Evolutionary conservation across 306 rosid genomes (phyloP).

Genomic region (Trifolium repens): DNA sequence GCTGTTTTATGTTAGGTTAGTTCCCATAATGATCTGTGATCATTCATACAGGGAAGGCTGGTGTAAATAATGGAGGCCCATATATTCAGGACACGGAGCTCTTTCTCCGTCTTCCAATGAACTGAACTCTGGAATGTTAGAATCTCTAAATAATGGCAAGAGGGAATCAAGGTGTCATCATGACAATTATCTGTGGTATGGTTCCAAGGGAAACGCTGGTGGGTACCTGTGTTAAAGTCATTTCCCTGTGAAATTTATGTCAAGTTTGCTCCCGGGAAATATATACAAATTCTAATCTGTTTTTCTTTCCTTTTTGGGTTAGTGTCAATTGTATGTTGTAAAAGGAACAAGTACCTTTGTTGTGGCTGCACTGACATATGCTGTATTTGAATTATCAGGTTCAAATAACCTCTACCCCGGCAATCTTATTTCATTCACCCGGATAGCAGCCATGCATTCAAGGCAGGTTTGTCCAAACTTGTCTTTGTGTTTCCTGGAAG

Average conservation of each 20-base stretch:
- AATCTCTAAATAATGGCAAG: slow-evolving; percentile 64
- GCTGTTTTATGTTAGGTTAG: slow-evolving; percentile 44
- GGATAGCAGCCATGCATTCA: slow-evolving; percentile 99
- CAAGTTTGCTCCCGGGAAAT: slow-evolving; percentile 24
- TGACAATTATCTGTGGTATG: slow-evolving; percentile 83
- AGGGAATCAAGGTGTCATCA: slow-evolving; percentile 61
- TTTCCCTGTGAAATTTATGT: slow-evolving; percentile 33
- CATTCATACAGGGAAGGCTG: too few relatives aligned
- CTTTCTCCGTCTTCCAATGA: slow-evolving; percentile 58
- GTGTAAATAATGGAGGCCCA: too few relatives aligned
- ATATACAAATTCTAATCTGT: background rate
- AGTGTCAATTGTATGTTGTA: slow-evolving; percentile 12
- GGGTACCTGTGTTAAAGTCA: slow-evolving; percentile 44
- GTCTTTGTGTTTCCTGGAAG: slow-evolving; percentile 48
- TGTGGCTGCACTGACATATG: slow-evolving; percentile 40
- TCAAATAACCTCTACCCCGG: slow-evolving; percentile 87
- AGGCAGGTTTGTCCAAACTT: slow-evolving; percentile 99
- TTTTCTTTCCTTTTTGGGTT: slow-evolving; percentile 31
- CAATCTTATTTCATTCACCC: slow-evolving; percentile 89
- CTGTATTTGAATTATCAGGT: slow-evolving; percentile 60
- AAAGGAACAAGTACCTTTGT: slow-evolving; percentile 25
- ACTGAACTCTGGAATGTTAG: slow-evolving; percentile 53
- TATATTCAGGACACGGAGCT: background rate
- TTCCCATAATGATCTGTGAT: slow-evolving; percentile 46
- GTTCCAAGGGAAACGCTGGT: slow-evolving; percentile 87